These are phyloP conservation scores for Cercospora sp. DNA, from an alignment of 2,329 filamentous ascomycete species.

Conservation along the genomic window DNA sequence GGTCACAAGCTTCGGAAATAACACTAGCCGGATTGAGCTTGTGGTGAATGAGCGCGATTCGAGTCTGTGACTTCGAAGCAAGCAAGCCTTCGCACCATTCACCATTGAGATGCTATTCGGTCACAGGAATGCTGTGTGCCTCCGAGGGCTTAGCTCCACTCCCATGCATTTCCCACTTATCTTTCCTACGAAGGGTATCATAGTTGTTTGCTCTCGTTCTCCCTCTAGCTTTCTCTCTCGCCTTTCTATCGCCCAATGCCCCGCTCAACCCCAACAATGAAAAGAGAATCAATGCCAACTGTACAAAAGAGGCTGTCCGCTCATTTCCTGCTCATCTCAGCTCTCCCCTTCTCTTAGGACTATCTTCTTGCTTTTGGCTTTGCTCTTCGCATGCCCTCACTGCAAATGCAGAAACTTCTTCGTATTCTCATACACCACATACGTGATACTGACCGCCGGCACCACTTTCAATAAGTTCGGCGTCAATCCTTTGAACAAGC, in stretches of 20 bases:
- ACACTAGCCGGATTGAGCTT: not conserved
- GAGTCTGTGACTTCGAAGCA: not conserved
- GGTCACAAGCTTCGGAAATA: not conserved
- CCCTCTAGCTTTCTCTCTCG: not conserved
- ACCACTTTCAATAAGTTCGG: constrained; percentile 96
- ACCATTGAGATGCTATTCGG: not conserved
- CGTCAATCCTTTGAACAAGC: constrained; percentile 91
- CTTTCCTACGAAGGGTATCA: constrained; percentile 5
- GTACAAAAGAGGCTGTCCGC: not conserved
- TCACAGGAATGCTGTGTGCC: not conserved
- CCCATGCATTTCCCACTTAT: not conserved
- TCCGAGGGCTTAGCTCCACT: not conserved
- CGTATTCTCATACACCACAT: constrained; percentile 88
- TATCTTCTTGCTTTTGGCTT: not conserved
- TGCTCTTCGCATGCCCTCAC: not conserved
- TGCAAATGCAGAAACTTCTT: constrained; percentile 63
- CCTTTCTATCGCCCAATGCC: not conserved
- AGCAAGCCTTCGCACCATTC: not conserved
- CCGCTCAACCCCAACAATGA: not conserved
- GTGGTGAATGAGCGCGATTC: not conserved
- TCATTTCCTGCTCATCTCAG: not conserved
- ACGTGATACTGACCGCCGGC: constrained; percentile 88
- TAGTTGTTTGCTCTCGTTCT: not conserved
- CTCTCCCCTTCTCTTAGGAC: not conserved
- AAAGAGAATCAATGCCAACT: not conserved